These are phyloP conservation scores for Davidsoniella virescens DNA, from an alignment of 2,329 filamentous ascomycete genomes.

Conservation along the genomic window DNA sequence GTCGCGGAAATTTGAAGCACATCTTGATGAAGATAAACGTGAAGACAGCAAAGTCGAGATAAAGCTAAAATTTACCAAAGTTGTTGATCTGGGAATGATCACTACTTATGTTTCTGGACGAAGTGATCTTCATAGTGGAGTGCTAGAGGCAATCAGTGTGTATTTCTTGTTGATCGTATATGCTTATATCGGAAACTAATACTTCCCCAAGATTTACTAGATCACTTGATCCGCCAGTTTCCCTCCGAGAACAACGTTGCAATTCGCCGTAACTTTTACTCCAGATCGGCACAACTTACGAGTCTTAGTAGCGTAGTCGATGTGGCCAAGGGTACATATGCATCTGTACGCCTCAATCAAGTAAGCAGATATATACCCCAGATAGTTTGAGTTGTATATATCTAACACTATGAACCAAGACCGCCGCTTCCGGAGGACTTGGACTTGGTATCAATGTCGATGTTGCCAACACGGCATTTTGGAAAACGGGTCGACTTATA, in stretches of 20 bases:
- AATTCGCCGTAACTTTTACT: constrained; percentile 76
- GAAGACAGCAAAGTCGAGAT: constrained; percentile 39
- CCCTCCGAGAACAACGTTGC: constrained; percentile 50
- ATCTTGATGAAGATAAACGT: constrained; percentile 45
- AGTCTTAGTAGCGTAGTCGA: constrained; percentile 28
- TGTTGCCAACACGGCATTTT: constrained; percentile 84
- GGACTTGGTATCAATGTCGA: constrained; percentile 75
- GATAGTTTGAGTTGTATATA: background rate
- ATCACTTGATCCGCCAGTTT: constrained; percentile 72
- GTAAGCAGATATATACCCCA: constrained; percentile 1
- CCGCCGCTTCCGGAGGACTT: constrained; percentile 25
- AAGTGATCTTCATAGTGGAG: constrained; percentile 43
- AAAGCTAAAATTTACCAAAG: constrained; percentile 46
- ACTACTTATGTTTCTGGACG: constrained; percentile 47
- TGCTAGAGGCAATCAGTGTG: constrained; percentile 57
- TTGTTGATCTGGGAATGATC: constrained; percentile 51
- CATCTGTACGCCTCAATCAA: constrained; percentile 63
- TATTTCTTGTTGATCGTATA: background rate
- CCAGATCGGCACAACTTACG: too few species aligned
- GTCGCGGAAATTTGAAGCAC: constrained; percentile 42
- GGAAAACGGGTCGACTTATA: constrained; percentile 31
- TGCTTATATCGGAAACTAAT: background rate
- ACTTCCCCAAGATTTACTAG: constrained; percentile 47
- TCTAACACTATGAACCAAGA: constrained; percentile 3
- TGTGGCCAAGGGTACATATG: constrained; percentile 78